Base-by-base conservation (phyloP, 2,329 filamentous ascomycete genomes). In the Colletotrichum horii region DNA sequence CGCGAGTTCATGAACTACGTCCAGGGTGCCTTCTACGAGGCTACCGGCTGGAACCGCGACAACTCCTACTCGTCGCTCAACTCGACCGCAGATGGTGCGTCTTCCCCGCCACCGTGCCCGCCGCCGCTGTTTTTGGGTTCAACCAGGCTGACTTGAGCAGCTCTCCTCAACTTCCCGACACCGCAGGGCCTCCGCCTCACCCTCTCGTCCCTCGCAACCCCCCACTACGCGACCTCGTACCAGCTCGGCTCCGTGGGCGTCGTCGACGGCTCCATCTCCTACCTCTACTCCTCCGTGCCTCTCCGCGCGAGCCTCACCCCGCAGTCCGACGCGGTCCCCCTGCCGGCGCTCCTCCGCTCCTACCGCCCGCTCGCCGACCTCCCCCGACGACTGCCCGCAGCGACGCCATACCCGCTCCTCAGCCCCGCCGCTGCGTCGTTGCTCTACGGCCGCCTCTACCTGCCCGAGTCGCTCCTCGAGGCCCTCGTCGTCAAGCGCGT, bases 1-100 rank as follows among this genome's bases (percentile, higher is more conserved):
- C 93, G 97, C 87, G 94, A 96, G 87, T 98, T 98, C 88, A 98
- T 98, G 95, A 96, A 98, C 87, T 96, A 97, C 88, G 94, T 98
- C 88, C 95, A 98, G 86, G 91, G 94, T 86, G 94, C 95, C 81
- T 98, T 98, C 87, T 95, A 95, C 84, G 90, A 94, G 83, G 93
- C 94, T 72, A 96, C 96, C 61, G 91, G 94, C 83, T 98, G 96
- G 96, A 94, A 96, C 83, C 90, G 92, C 81, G 95, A 98, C 88
- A 98, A 98, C 85, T 97, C 95, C 76, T 98, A 98, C 87, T 93
- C 95, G 79, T 92, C 93, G 78, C 88, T 98, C 81, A 98, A 96
- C 80, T 93, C 94, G 74, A 97, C 95, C 6, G 92, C 95, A 64
- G 92, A 95, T 88, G 94, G 94, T 94, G 88, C 78, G 85, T 79